Percentiles rank a stretch among this genome's conserved stretches.
These are phyloP conservation scores for Colletotrichum simmondsii DNA, from an alignment of 2,329 filamentous ascomycete genomes.

Conservation along the genomic window DNA sequence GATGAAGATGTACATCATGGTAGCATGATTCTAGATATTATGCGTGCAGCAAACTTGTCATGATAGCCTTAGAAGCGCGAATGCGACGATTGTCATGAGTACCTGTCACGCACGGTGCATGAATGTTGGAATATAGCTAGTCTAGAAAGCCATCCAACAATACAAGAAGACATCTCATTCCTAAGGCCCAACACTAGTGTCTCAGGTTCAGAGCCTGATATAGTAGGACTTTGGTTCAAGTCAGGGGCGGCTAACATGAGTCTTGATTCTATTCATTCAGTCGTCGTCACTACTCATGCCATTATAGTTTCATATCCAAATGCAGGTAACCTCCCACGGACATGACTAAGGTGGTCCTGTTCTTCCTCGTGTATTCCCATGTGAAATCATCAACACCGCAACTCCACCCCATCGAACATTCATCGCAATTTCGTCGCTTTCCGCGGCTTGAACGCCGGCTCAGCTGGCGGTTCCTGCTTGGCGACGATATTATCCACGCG, in stretches of 20 bases:
- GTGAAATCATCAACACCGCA: no score
- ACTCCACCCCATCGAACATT: background rate
- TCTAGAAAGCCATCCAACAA: background rate
- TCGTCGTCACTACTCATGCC: background rate
- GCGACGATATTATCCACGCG: background rate
- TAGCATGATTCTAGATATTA: no score
- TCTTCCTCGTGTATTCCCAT: background rate
- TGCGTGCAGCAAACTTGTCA: no score
- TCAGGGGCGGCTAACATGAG: background rate
- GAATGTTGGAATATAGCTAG: background rate
- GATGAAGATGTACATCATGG: no score
- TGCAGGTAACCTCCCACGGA: background rate
- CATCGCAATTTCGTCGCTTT: background rate
- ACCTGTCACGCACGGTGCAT: background rate
- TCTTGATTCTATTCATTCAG: background rate
- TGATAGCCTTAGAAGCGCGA: no score
- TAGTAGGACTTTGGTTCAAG: background rate
- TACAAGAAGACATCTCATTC: background rate
- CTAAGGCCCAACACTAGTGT: background rate
- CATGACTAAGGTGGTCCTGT: background rate
- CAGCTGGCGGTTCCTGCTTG: background rate
- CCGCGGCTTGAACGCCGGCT: background rate
- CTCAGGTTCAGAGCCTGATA: background rate
- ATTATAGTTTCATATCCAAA: background rate
- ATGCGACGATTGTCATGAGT: no score